Evolutionary conservation across 306 rosid species (phyloP).

Genomic region (Lablab purpureus): DNA sequence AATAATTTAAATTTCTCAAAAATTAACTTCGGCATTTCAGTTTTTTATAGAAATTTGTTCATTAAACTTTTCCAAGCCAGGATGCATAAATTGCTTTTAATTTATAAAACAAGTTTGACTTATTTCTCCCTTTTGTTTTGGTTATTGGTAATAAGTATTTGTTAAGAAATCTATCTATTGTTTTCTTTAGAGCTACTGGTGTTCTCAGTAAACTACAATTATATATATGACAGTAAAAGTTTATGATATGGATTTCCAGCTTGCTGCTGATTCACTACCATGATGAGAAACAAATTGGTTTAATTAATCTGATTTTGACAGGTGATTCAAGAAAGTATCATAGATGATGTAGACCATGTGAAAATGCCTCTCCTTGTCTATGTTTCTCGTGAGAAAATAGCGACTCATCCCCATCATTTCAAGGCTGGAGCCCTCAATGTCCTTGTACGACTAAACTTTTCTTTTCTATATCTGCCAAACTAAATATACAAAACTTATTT

Average conservation of each 20-base stretch:
- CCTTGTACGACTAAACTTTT: slow-evolving; percentile 52
- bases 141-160: too few species aligned
- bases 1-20: too few species aligned
- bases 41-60: too few species aligned
- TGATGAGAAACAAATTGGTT: neutral
- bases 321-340: slow-evolving; percentile 50
- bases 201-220: slow-evolving; percentile 1
- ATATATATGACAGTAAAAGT: slow-evolving; percentile 4
- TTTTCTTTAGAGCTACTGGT: slow-evolving; percentile 22
- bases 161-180: neutral
- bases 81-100: too few species aligned
- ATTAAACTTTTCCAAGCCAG: too few species aligned
- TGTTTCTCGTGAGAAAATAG: slow-evolving; percentile 68
- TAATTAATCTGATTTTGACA: slow-evolving; percentile 35
- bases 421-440: slow-evolving; percentile 83
- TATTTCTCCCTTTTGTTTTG: too few species aligned
- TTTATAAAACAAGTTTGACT: too few species aligned
- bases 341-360: slow-evolving; percentile 27
- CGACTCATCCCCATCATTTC: slow-evolving; percentile 63
- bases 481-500: slow-evolving; percentile 13
- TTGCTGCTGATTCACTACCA: neutral
- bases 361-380: slow-evolving; percentile 69
- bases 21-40: too few species aligned
- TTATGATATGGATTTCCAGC: neutral
- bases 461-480: neutral